These are phyloP conservation scores for Chlamydomonas schloesseri DNA, from an alignment of 139 green algal genomes.

Conservation along the genomic window DNA sequence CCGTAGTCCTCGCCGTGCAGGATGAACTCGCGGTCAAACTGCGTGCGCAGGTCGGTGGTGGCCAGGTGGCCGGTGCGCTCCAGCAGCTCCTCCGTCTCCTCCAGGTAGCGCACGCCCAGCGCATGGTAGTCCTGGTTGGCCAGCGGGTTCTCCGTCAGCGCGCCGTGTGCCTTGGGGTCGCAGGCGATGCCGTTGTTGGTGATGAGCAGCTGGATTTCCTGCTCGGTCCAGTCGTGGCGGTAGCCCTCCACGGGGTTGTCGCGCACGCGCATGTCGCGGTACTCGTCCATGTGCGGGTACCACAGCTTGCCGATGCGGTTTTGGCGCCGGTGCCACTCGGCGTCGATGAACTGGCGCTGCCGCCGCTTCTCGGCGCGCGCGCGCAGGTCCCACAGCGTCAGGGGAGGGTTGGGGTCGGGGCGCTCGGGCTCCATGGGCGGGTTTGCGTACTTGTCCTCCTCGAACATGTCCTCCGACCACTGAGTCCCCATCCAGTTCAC, in stretches of 20 bases:
- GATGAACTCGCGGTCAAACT: constrained; percentile 49
- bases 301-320: constrained; percentile 26
- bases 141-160: constrained; percentile 57
- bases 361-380: constrained; percentile 36
- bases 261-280: constrained; percentile 29
- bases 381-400: constrained; percentile 22
- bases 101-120: constrained; percentile 51
- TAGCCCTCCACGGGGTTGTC: neutral
- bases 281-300: constrained; percentile 39
- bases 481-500: constrained; percentile 30
- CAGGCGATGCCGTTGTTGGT: constrained; percentile 44
- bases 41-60: neutral
- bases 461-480: constrained; percentile 18
- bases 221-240: constrained; percentile 48
- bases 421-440: constrained; percentile 30
- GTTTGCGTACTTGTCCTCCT: constrained; percentile 34
- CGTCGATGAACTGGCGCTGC: constrained; percentile 41
- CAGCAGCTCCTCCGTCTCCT: constrained; percentile 65
- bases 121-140: constrained; percentile 34
- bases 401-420: constrained; percentile 14
- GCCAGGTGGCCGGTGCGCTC: constrained; percentile 54
- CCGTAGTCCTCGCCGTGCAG: constrained; percentile 24
- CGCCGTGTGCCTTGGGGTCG: constrained; percentile 43
- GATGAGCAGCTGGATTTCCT: constrained; percentile 51
- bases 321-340: constrained; percentile 52